Percentiles rank a stretch among this genome's conserved stretches.
Conservation (phyloP, 352 stramenopile species). For the Phytophthora syringae region DNA sequence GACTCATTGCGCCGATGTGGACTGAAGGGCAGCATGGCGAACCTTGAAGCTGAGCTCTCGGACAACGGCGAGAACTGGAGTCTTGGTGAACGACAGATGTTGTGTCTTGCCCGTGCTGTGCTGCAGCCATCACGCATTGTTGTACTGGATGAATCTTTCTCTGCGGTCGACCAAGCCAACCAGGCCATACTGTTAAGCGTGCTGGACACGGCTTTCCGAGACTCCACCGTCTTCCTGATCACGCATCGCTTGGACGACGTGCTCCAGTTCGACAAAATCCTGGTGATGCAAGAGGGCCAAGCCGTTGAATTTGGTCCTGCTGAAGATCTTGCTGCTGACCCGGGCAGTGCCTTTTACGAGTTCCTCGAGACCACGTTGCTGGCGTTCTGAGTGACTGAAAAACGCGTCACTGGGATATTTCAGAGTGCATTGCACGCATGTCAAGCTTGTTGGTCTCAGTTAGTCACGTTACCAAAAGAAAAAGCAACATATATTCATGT, state of each 20-base stretch:
- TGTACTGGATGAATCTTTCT: constrained; percentile 91
- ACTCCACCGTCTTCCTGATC: constrained; percentile 97
- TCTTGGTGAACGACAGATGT: constrained; percentile 95
- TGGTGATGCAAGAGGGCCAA: constrained; percentile 44
- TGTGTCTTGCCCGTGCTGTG: constrained; percentile 96
- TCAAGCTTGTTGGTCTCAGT: background rate
- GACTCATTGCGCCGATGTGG: constrained; percentile 48
- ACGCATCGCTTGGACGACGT: constrained; percentile 95
- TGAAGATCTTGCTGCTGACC: constrained; percentile 47
- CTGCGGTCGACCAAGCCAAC: constrained; percentile 56
- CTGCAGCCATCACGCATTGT: constrained; percentile 88
- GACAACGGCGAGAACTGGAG: constrained; percentile 97
- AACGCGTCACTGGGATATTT: background rate
- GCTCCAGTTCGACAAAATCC: constrained; percentile 43
- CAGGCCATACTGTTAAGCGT: constrained; percentile 77
- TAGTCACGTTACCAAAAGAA: constrained; percentile 7
- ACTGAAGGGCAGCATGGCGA: constrained; percentile 43
- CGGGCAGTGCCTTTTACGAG: constrained; percentile 51
- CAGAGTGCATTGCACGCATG: background rate
- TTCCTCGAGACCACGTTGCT: constrained; percentile 58
- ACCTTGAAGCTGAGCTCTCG: constrained; percentile 37
- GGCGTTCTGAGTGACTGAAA: constrained; percentile 29
- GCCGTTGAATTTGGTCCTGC: constrained; percentile 49
- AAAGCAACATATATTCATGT: constrained; percentile 15
- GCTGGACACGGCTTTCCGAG: constrained; percentile 89